Evolutionary conservation across 2,329 filamentous ascomycete species (phyloP).

Genomic region (Stromatinia cepivora): DNA sequence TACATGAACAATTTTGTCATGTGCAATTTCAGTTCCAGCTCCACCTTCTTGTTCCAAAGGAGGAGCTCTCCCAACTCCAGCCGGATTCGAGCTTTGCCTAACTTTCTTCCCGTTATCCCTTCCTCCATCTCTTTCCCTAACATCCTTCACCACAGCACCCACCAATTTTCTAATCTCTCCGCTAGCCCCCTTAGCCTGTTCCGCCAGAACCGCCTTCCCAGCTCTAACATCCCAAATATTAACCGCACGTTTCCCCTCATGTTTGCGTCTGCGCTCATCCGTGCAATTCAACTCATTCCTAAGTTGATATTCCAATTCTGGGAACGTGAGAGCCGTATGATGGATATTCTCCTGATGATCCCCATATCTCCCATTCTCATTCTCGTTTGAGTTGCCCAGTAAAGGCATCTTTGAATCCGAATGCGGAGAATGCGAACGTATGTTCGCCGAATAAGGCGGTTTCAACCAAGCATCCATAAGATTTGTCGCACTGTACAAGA

Average conservation of each 20-base stretch:
- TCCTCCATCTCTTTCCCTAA: background rate
- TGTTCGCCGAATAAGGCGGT: constrained; percentile 2
- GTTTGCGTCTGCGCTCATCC: constrained; percentile 15
- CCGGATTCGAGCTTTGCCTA: too few relatives aligned
- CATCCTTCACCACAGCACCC: constrained; percentile 12
- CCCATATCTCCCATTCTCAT: background rate
- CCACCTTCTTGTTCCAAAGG: background rate
- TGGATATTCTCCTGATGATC: background rate
- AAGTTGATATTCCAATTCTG: constrained; percentile 15
- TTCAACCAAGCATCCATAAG: constrained; percentile 12
- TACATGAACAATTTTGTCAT: constrained; percentile 1
- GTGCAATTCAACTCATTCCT: constrained; percentile 11
- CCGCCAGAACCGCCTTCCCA: constrained; percentile 8
- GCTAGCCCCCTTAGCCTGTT: constrained; percentile 13
- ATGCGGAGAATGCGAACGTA: background rate
- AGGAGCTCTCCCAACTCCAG: constrained; percentile 5
- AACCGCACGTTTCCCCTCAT: constrained; percentile 11
- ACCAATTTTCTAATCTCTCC: constrained; percentile 12
- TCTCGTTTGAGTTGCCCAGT: background rate
- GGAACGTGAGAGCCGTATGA: background rate
- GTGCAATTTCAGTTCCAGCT: background rate
- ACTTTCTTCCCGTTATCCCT: background rate
- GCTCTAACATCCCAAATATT: constrained; percentile 21
- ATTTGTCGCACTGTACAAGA: constrained; percentile 6
- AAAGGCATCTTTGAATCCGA: constrained; percentile 4